Base-by-base conservation (phyloP, 192 early-diverging fungal genomes). In the Gamsiella multidivaricata region DNA sequence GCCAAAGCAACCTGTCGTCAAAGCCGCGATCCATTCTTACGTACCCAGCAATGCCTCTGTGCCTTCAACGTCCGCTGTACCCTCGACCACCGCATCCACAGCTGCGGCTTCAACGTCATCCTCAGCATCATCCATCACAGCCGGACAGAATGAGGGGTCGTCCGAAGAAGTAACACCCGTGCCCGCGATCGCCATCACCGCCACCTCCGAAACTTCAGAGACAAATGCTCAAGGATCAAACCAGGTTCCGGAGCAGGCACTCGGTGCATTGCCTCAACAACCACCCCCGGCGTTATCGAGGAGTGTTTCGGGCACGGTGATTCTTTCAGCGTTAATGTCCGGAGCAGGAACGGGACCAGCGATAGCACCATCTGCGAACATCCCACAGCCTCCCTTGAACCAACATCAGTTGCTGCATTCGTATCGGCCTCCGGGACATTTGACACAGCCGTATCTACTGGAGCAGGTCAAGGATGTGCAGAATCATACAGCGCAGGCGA, bases 391-490 rank as follows among this genome's bases (percentile, higher is more conserved):
- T 3, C 61, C 46, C 1, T 22, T 46, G 25, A 66, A 61, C 28
- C 23, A 64, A 29, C 58, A 55, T 55, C 73, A 68, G 23, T 41
- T 68, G 46, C n/a, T 64, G 29, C 28, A 49, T 36, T 56, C 70
- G 0, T 62, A 71, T 39, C 26, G 65, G 54, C 46, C 74, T 3
- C 74, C 74, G 1, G 74, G 74, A 2, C 74, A 78, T 53, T 25
- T 78, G 32, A 78, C 74, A 6, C 74, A 69, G 45, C 74, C 74
- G 7, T 78, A 78, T 54, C 32, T 69, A 1, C 22, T 78, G 65
- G 74, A 78, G 47, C 74, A 78, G 37, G 42, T 78, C 14, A 54
- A 58, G 47, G 74, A 78, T 63, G 74, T 78, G 1, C 74, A 69
- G 23, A 78, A 69, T 25, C 74, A 78, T 32, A 68, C 54, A 5